Base-by-base conservation (phyloP, 495 filamentous ascomycete species). In the Xylona heveae region DNA sequence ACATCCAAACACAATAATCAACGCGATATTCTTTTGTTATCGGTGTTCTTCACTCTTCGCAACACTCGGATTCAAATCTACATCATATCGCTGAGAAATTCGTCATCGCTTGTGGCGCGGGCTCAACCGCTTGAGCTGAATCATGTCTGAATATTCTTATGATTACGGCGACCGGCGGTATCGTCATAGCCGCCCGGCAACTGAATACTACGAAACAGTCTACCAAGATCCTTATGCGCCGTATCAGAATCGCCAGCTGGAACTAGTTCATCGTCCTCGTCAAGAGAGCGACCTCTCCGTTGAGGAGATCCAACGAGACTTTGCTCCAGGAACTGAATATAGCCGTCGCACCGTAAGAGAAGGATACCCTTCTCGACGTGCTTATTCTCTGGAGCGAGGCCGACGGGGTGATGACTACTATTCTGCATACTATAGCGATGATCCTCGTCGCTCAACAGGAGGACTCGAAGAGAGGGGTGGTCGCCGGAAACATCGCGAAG, bases 311-410 rank as follows among this genome's bases (percentile, higher is more conserved):
- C 28, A 30, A 14, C 14, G 9, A 10, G 28, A 30, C 28, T 14
- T 8, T 4, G 8, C 28, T 25, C 23, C 23, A 8, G 23, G 23
- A 25, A 13, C 7, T 8, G 23, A 13, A 25, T 3, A 15, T 28
- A 28, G 9, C 12, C 26, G 26, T 28, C 26, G 26, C 13, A 28
- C 17, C 26, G 26, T 4, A 4, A 28, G 26, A 12, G 26, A 16
- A 12, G 26, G 12, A 28, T 14, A n/a, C n/a, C n/a, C 22, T 35
- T 28, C 19, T 5, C 30, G 35, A 12, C 17, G 25, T 10, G 15
- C 36, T 3, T 3, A 16, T 6, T 38, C 36, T 9, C 36, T 38
- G 13, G 36, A 38, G 13, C 36, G 36, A 12, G 23, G 13, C 23
- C 8, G 23, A 25, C 13, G 13, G 7, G 23, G 23, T 25, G 13